These are phyloP conservation scores for Crithidia expoeki DNA, from an alignment of 208 protist genomes.

Conservation along the genomic window DNA sequence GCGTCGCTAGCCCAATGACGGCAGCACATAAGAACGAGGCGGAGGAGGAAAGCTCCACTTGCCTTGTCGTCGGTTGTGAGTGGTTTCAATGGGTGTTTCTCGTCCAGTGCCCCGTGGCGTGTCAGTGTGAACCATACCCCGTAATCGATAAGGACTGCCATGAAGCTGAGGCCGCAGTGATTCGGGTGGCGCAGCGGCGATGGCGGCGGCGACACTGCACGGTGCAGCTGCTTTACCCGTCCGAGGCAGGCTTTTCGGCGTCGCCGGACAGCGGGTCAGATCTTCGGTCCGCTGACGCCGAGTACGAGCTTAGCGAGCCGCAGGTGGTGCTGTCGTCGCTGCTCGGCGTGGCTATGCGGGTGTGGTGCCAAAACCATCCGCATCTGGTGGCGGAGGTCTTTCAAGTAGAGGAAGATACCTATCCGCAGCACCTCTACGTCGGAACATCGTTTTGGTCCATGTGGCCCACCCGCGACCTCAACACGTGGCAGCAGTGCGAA, in stretches of 20 bases:
- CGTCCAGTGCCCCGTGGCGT: constrained; percentile 30
- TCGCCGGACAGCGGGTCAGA: constrained; percentile 22
- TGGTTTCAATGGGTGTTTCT: constrained; percentile 48
- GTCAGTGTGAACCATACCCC: constrained; percentile 30
- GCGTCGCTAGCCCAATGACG: not conserved
- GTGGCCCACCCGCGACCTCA: constrained; percentile 30
- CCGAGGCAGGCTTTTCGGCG: constrained; percentile 19
- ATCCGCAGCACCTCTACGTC: constrained; percentile 29
- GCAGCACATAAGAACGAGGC: not conserved
- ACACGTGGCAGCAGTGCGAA: constrained; percentile 26
- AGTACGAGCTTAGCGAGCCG: constrained; percentile 41
- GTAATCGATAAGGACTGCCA: not conserved
- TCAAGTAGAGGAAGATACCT: constrained; percentile 26
- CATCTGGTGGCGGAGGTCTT: constrained; percentile 40
- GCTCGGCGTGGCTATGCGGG: constrained; percentile 38
- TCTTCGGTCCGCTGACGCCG: constrained; percentile 26
- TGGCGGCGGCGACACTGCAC: constrained; percentile 47
- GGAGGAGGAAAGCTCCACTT: not conserved
- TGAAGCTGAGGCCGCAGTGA: not conserved
- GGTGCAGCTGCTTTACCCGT: constrained; percentile 39
- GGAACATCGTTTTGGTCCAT: constrained; percentile 32
- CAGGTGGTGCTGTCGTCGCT: constrained; percentile 39
- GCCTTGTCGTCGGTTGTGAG: constrained; percentile 48
- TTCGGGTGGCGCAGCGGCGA: constrained; percentile 9
- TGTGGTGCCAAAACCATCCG: constrained; percentile 32